phyloP scores from a whole-genome alignment of 768 basidiomycete species.

The Tricholomella constricta region DNA sequence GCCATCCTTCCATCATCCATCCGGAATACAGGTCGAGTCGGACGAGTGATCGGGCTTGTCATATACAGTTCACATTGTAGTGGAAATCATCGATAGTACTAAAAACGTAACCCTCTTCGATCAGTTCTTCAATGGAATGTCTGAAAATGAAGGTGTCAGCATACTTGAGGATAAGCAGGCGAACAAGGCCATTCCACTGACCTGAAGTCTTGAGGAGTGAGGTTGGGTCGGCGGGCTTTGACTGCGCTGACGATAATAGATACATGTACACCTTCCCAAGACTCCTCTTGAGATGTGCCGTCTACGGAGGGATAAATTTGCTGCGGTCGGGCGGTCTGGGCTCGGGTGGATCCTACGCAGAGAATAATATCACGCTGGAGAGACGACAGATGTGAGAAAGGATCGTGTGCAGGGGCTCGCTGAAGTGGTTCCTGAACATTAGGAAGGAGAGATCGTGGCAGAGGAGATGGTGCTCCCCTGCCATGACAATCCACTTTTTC shows the following conservation, averaged over 20 bases:
- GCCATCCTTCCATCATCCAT: no score
- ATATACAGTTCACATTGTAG: conserved; percentile 20
- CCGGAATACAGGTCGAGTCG: no score
- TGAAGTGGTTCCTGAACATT: neutral
- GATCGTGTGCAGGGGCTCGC: conserved; percentile 12
- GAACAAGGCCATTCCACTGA: conserved; percentile 7
- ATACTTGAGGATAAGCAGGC: conserved; percentile 9
- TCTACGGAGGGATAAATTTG: conserved; percentile 5
- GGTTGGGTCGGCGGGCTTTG: neutral
- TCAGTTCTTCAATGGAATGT: conserved; percentile 22
- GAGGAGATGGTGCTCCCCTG: neutral
- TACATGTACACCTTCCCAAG: conserved; percentile 18
- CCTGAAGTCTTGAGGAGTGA: conserved; percentile 9
- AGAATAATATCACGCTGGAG: conserved; percentile 26
- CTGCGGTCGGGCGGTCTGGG: neutral
- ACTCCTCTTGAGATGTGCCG: neutral
- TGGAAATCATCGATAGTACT: conserved; percentile 28
- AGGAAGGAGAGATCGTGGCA: neutral
- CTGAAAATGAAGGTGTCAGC: no score
- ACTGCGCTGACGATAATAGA: conserved; percentile 11
- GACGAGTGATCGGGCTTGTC: no score
- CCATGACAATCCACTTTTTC: no score
- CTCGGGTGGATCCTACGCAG: conserved; percentile 8
- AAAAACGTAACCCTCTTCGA: conserved; percentile 27
- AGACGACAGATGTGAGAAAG: conserved; percentile 20